These are phyloP conservation scores for Phoma herbarum DNA, from an alignment of 2,329 filamentous ascomycete genomes.

Conservation along the genomic window DNA sequence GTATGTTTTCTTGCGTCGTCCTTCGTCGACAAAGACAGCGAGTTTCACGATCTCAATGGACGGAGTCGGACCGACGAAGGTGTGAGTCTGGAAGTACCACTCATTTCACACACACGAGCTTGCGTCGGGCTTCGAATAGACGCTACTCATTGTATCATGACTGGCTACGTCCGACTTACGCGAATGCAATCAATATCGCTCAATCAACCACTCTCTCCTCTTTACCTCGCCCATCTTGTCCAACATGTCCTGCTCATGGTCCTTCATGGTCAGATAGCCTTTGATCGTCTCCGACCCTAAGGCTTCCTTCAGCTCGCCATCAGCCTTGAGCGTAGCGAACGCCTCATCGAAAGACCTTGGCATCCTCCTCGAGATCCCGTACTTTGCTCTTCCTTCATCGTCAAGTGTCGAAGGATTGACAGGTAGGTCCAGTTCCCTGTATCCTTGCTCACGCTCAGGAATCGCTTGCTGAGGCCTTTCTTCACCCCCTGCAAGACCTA, in stretches of 20 bases:
- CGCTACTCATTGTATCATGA: not conserved
- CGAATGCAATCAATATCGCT: constrained; percentile 64
- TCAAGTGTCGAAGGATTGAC: constrained; percentile 35
- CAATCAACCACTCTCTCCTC: constrained; percentile 68
- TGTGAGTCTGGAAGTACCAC: not conserved
- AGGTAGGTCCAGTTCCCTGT: constrained; percentile 62
- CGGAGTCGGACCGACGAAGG: not conserved
- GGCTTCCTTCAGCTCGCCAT: constrained; percentile 57
- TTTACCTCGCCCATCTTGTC: constrained; percentile 58
- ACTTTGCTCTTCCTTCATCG: constrained; percentile 55
- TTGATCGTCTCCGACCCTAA: constrained; percentile 63
- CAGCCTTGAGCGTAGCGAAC: constrained; percentile 60
- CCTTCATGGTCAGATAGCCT: constrained; percentile 68
- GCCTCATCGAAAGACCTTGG: constrained; percentile 65
- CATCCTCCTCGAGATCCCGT: constrained; percentile 65
- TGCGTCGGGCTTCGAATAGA: not conserved
- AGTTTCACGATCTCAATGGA: no score
- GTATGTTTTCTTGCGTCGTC: no score
- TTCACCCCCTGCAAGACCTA: not conserved
- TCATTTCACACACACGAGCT: not conserved
- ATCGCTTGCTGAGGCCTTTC: not conserved
- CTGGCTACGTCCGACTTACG: not conserved
- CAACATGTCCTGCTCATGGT: constrained; percentile 64
- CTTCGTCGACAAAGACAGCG: no score
- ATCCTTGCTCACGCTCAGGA: constrained; percentile 40